phyloP scores from a whole-genome alignment of 768 basidiomycete genomes.

The Mrakia gelida region DNA sequence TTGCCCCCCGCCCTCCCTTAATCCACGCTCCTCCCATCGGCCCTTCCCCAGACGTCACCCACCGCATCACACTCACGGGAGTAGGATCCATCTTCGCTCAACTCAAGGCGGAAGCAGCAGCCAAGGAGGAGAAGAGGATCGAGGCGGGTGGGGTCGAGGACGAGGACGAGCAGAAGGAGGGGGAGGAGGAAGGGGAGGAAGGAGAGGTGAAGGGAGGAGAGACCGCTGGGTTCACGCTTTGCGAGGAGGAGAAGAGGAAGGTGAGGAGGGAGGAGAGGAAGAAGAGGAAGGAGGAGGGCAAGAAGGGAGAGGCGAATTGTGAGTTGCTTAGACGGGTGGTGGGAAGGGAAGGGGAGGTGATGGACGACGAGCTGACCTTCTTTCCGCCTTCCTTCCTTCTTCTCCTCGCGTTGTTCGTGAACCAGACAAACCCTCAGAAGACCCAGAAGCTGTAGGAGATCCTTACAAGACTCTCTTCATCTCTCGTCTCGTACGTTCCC shows the following conservation, averaged over 20 bases:
- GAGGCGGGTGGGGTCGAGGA: constrained; percentile 32
- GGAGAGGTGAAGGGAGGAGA: constrained; percentile 59
- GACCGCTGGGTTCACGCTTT: constrained; percentile 62
- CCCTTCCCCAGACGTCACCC: constrained; percentile 71
- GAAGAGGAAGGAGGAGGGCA: constrained; percentile 45
- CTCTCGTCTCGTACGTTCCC: constrained; percentile 66
- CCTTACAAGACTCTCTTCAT: constrained; percentile 99
- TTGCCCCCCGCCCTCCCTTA: constrained; percentile 85
- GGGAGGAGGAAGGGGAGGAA: constrained; percentile 60
- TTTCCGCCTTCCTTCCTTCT: background rate
- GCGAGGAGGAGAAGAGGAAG: constrained; percentile 42
- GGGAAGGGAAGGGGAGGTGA: background rate
- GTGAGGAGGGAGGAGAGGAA: constrained; percentile 41
- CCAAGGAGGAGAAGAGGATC: constrained; percentile 35
- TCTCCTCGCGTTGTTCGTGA: constrained; percentile 18
- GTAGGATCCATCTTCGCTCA: constrained; percentile 69
- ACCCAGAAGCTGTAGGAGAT: constrained; percentile 84
- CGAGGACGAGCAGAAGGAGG: constrained; percentile 55
- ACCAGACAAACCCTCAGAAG: constrained; percentile 89
- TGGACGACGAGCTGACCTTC: constrained; percentile 2
- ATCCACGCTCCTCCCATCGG: constrained; percentile 81
- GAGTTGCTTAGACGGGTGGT: constrained; percentile 44
- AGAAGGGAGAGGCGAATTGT: constrained; percentile 59
- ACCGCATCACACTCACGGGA: constrained; percentile 63
- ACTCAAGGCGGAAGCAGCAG: constrained; percentile 71